phyloP scores from a whole-genome alignment of 768 basidiomycete species.

The Mycena floridula region DNA sequence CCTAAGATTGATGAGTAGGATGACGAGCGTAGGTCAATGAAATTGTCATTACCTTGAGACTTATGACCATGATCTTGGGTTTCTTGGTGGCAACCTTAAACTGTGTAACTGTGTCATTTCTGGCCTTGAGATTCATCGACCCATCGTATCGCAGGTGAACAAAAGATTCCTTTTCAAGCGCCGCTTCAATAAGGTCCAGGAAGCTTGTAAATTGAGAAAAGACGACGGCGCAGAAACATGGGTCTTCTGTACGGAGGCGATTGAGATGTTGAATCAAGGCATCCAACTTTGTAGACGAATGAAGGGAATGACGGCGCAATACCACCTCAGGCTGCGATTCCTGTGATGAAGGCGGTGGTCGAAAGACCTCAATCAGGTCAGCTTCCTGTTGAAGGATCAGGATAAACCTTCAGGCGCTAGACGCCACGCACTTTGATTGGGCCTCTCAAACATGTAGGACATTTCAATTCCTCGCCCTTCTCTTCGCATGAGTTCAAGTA shows the following conservation, averaged over 20 bases:
- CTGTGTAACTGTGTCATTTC: conserved; percentile 65
- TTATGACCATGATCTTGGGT: conserved; percentile 73
- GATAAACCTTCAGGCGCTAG: background rate
- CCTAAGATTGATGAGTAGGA: too few species aligned
- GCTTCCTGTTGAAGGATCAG: too few species aligned
- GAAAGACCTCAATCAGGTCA: conserved; percentile 60
- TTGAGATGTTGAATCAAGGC: conserved; percentile 74
- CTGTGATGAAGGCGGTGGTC: conserved; percentile 27
- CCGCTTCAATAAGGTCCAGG: conserved; percentile 72
- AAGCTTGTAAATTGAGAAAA: conserved; percentile 92
- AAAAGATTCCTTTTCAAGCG: conserved; percentile 62
- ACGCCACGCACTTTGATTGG: conserved; percentile 49
- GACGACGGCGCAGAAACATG: conserved; percentile 76
- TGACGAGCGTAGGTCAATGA: background rate
- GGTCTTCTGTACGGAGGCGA: conserved; percentile 63
- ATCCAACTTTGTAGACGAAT: conserved; percentile 86
- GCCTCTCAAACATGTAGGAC: conserved; percentile 74
- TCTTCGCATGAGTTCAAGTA: conserved; percentile 66
- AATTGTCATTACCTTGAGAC: conserved; percentile 88
- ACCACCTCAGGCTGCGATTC: conserved; percentile 38
- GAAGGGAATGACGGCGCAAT: conserved; percentile 77
- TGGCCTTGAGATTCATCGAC: conserved; percentile 82
- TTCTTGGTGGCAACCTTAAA: conserved; percentile 67
- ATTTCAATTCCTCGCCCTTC: conserved; percentile 62
- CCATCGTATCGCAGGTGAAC: conserved; percentile 85